Evolutionary conservation across 805 yeast species (phyloP), one percentile per base, ranked within the genome.

Genomic region (Wickerhamiella galacta): DNA sequence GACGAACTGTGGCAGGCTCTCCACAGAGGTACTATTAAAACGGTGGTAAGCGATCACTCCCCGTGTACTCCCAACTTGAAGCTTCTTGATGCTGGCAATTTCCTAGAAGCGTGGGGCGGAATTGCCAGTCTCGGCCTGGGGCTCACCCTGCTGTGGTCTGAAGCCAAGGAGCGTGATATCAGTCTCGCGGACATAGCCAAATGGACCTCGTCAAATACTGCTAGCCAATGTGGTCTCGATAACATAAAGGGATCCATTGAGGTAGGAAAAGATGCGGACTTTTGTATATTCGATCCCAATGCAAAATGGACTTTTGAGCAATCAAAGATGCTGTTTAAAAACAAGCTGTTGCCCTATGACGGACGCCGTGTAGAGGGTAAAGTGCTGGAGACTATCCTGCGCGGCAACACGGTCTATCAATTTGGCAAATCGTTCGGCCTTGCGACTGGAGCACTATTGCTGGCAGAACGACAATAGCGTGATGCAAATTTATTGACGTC

Each of bases 61-160:
- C 96, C 95, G 3, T 85, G 96, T 57, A 81, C 94, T 0, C 94
- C 95, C 0, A 80, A 81, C 39, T 61, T 85, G 48, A 85, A 85
- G 55, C 77, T 78, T 16, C 60, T 83, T 33, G 76, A 72, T 11
- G 64, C 69, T 37, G 95, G 95, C 27, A 94, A 87, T 51, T 85
- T 85, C 54, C 71, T 82, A 49, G 67, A 72, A 25, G 93, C 95
- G 2, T 85, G 96, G 96, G 96, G 95, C 28, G 96, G 96, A 15
- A 81, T 85, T 25, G 67, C 93, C 2, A 79, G 93, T 1, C 90
- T 85, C 23, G 96, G 96, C 0, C 68, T 87, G 25, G 95, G 95
- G 0, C 63, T 85, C 29, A 77, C 93, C 0, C 64, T 83, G 23
- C 54, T 85, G 33, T 73, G 68, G 63, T 79, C 94, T 1, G 40